Percentiles rank a stretch among this genome's conserved stretches.
These are phyloP conservation scores for Cucurbita pepo DNA, from an alignment of 306 rosid genomes.

Conservation along the genomic window DNA sequence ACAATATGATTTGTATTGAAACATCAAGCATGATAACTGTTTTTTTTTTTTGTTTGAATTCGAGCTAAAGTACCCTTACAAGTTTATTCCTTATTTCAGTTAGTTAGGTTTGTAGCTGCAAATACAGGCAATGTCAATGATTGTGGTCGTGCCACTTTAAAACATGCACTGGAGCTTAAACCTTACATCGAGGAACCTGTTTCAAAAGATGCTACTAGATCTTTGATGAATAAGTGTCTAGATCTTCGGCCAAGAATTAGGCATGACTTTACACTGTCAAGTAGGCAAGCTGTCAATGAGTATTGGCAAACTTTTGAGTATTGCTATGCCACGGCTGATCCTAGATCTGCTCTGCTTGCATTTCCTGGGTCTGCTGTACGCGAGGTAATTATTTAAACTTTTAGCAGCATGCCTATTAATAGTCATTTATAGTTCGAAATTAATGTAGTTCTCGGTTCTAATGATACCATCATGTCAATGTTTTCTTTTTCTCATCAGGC, in stretches of 20 bases:
- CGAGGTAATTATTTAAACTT: constrained; percentile 34
- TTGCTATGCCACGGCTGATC: constrained; percentile 76
- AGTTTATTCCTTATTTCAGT: constrained; percentile 32
- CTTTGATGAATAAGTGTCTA: constrained; percentile 36
- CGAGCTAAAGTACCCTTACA: background rate
- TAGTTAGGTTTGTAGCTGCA: constrained; percentile 50
- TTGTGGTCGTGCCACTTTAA: constrained; percentile 19
- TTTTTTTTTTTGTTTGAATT: background rate
- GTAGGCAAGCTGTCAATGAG: constrained; percentile 64
- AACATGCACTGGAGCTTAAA: constrained; percentile 71
- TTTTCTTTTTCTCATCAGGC: constrained; percentile 20
- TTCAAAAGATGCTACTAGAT: constrained; percentile 42
- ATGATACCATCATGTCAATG: background rate
- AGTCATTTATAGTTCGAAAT: background rate
- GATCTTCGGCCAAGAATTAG: constrained; percentile 93
- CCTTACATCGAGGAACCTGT: constrained; percentile 89
- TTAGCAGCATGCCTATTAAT: background rate
- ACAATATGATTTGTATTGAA: background rate
- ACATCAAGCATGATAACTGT: background rate
- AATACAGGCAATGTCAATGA: constrained; percentile 28
- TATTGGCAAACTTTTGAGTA: constrained; percentile 88
- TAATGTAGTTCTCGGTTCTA: background rate
- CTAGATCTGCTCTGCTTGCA: constrained; percentile 60
- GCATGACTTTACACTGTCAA: constrained; percentile 75
- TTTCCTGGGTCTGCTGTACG: constrained; percentile 86